A percentile compares a stretch with the other conserved stretches of the same genome.
These are phyloP conservation scores for Penicillium sp. DNA, from an alignment of 2,329 filamentous ascomycete species.

Conservation along the genomic window DNA sequence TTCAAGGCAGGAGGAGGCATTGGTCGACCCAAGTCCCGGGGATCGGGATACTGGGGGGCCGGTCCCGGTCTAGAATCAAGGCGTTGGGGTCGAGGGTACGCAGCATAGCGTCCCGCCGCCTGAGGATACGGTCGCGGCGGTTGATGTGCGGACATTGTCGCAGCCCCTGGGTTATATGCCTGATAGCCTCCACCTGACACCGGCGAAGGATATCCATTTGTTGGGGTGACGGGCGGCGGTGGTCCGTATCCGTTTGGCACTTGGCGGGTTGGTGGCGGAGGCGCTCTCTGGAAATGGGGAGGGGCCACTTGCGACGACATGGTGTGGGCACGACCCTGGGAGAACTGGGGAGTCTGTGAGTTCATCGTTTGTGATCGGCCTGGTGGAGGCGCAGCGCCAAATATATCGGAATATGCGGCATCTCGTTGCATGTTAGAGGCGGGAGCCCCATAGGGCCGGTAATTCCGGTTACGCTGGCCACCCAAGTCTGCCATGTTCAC, in stretches of 20 bases:
- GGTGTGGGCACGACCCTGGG: constrained; percentile 70
- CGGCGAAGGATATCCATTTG: constrained; percentile 37
- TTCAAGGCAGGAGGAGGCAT: constrained; percentile 69
- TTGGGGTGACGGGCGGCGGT: constrained; percentile 29
- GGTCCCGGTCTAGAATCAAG: constrained; percentile 58
- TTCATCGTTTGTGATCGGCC: constrained; percentile 96
- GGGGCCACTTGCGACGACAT: constrained; percentile 57
- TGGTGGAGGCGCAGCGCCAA: constrained; percentile 77
- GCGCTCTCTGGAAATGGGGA: constrained; percentile 42
- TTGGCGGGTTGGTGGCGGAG: constrained; percentile 43
- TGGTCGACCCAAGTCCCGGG: constrained; percentile 55
- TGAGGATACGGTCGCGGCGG: constrained; percentile 56
- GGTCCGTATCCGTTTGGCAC: constrained; percentile 44
- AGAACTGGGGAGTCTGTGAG: constrained; percentile 62
- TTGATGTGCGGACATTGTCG: constrained; percentile 46
- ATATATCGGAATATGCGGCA: constrained; percentile 94
- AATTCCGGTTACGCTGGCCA: constrained; percentile 58
- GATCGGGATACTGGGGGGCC: constrained; percentile 54
- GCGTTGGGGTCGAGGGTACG: constrained; percentile 69
- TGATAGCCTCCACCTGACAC: constrained; percentile 41
- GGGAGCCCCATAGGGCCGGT: constrained; percentile 54
- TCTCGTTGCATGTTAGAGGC: constrained; percentile 67
- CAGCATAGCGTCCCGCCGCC: constrained; percentile 55
- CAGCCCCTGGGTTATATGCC: constrained; percentile 33
- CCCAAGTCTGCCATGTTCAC: constrained; percentile 59